Evolutionary conservation across 352 stramenopile genomes (phyloP), one percentile per base, ranked within the genome.

Genomic region (Globisporangium spiculum): DNA sequence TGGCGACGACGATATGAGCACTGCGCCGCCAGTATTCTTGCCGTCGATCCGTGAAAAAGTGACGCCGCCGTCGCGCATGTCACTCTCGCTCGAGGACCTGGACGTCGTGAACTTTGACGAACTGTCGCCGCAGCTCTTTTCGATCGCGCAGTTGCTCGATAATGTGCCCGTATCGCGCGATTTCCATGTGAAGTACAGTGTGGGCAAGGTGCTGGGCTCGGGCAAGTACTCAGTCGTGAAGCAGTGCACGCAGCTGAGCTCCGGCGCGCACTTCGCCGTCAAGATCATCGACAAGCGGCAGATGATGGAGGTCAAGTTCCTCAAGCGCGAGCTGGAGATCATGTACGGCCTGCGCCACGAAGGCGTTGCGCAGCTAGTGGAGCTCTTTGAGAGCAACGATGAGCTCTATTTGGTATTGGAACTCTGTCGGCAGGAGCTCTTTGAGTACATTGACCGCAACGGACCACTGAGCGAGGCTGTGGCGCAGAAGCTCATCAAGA

Each of bases 321-420:
- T 96, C 46, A 92, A 91, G 72, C 84, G 88, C 27, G 88, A 96
- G 70, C 77, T 94, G n/a, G 86, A 94, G 73, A 94, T 96, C 71
- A 90, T 96, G 83, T 88, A 86, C 68, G 79, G 60, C 0, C 61
- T 96, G 27, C 75, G 77, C 20, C 86, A 96, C 68, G 81, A 91
- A 27, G 86, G 86, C 24, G 80, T 96, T 22, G 85, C 93, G 46
- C 83, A 88, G 18, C 76, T 96, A 27, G 50, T 92, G n/a, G 86
- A 87, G 74, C 74, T 96, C 20, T 96, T 88, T 56, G 83, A 94
- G 65, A 85, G 59, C 65, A 86, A 84, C 62, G 80, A 92, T 2
- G 76, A 88, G 63, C 67, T 96, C 22, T 96, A 86, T 67, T 32
- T 96, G 8, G 86, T 96, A 48, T 88, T 96, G 76, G 88, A 96